Evolutionary conservation across 1,284 basidiomycete species (phyloP), one percentile per base, ranked within the genome.

Genomic region (Papiliotrema fonsecae): DNA sequence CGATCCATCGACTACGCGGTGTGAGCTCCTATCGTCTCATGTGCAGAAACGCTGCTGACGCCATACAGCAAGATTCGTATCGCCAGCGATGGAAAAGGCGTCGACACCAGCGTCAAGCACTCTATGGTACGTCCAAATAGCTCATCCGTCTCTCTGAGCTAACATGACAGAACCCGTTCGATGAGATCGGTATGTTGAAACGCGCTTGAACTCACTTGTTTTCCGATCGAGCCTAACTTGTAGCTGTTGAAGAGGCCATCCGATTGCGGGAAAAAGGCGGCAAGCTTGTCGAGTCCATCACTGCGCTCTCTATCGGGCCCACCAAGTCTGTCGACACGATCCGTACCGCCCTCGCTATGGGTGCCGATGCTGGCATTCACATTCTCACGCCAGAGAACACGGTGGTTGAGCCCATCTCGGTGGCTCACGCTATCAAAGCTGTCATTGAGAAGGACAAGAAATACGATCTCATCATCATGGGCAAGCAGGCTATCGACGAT

Each of bases 401-500:
- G 5, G 82, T 97, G 36, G 70, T 73, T 34, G 72, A 74, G 56
- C 72, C 72, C 38, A 67, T 74, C 46, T 62, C 62, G 18, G 70
- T 71, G 41, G 71, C 69, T n/a, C 58, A 65, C 42, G 91, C 93
- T 36, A 89, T 98, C 54, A 80, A 81, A 46, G 85, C 86, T 5
- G 64, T 94, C 55, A 85, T 97, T 50, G 80, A 85, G 51, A 81
- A 81, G 31, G 55, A 85, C 61, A 77, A 83, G 57, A 80, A 81
- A 53, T 74, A 72, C 42, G 93, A 97, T 64, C 64, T 98, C 50
- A 85, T 98, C 47, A 92, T 98, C 56, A 81, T 97, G 76, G 94
- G 96, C n/a, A 98, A 98, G 76, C 94, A 98, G 75, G 87, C 94
- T 11, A 98, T 98, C 62, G 94, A 98, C 75, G 93, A 96, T 63